phyloP scores from a whole-genome alignment of 257 asterid species.

The Fraxinus pennsylvanica region DNA sequence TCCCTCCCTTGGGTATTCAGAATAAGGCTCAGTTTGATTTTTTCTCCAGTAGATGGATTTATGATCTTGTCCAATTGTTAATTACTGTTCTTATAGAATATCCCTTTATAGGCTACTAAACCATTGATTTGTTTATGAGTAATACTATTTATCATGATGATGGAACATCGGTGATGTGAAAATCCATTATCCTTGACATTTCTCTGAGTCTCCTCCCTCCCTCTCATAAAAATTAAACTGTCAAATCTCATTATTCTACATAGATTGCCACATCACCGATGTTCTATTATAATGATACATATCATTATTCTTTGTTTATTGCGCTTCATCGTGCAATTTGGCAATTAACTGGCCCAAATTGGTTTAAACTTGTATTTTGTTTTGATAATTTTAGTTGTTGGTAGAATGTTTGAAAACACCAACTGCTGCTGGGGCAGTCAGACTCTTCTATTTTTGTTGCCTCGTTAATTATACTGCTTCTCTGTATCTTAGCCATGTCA shows the following conservation, averaged over 20 bases:
- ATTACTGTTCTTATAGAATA: neutral
- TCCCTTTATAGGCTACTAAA: neutral
- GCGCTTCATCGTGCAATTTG: neutral
- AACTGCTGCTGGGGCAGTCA: conserved; percentile 14
- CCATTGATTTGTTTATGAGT: neutral
- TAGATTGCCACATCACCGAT: too few species aligned
- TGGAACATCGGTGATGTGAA: too few species aligned
- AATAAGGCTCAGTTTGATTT: neutral
- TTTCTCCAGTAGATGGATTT: neutral
- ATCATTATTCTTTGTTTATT: neutral
- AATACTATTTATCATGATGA: too few species aligned
- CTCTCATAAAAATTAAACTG: too few species aligned
- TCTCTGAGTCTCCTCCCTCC: too few species aligned
- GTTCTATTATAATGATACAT: too few species aligned
- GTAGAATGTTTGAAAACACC: neutral
- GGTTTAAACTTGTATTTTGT: neutral
- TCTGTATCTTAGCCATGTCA: neutral
- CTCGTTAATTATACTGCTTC: neutral
- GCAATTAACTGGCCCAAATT: neutral
- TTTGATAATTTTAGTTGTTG: neutral
- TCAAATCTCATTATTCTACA: too few species aligned
- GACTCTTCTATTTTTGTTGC: conserved; percentile 13
- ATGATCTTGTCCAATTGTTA: neutral
- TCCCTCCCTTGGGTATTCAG: neutral
- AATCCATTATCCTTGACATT: too few species aligned